Base-by-base conservation (phyloP, 2,329 filamentous ascomycete species). In the Setomelanomma holmii region DNA sequence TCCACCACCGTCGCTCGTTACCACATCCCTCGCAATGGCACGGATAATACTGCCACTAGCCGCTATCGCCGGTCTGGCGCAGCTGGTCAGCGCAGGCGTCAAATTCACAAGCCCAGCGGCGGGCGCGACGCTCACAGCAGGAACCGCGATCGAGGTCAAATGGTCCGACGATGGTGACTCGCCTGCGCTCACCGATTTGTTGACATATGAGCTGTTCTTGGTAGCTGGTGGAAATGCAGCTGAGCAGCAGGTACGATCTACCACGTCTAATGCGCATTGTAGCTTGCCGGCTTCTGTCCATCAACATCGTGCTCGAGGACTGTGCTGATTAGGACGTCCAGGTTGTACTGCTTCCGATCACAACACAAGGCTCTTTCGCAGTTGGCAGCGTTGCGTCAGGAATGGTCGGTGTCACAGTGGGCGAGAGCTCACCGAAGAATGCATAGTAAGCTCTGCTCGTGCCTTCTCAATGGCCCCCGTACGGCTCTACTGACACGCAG, bases 151-250 rank as follows among this genome's bases (percentile, higher is more conserved):
- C 41, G 78, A 77, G 4, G 76, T 86, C 16, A 74, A 78, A 58
- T 88, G 85, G 85, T 76, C 78, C 51, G 84, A 87, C 16, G 80
- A 79, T 22, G 81, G 81, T 35, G 73, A 73, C 17, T 71, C 76
- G 38, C 84, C 85, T 2, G 66, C 74, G 3, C 67, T 86, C 30
- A 66, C 79, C 6, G 77, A 82, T 50, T 75, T 87, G 36, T 69
- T 74, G 2, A 77, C 78, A 16, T 89, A 86, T 69, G 76, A 83
- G 54, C 71, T 89, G 41, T 83, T 82, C 59, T 75, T 89, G 19
- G 84, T 84, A 63, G 82, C 84, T 5, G 86, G 86, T 48, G 84
- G 85, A 40, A 84, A 87, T 65, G 73, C 76, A 2, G 75, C 72
- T 16, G 74, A 70, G 48, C 75, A 76, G 53, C 76, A 80, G 75